Conservation (phyloP, 2,329 filamentous ascomycete genomes). For the Gaeumannomyces sp. region DNA sequence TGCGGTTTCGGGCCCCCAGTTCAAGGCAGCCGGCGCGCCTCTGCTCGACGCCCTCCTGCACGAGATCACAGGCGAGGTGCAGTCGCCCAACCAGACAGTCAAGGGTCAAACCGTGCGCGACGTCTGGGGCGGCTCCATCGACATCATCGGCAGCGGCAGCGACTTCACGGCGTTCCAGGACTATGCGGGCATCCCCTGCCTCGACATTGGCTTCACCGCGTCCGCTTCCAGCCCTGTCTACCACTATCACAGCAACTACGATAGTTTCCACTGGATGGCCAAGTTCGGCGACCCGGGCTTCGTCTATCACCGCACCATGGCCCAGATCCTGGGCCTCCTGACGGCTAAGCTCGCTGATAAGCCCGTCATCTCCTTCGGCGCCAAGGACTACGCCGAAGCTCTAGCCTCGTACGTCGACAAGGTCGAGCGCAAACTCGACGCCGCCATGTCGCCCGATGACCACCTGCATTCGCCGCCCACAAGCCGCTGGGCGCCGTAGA, state of each 20-base stretch:
- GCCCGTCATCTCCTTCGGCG: conserved; percentile 57
- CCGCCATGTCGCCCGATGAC: conserved; percentile 15
- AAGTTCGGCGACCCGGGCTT: conserved; percentile 67
- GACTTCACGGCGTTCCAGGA: conserved; percentile 74
- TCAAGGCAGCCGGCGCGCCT: conserved; percentile 62
- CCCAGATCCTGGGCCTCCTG: conserved; percentile 58
- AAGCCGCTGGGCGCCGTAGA: conserved; percentile 3
- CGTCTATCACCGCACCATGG: conserved; percentile 59
- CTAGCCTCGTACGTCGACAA: conserved; percentile 46
- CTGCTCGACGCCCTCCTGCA: conserved; percentile 68
- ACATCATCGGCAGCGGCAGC: conserved; percentile 64
- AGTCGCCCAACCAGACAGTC: conserved; percentile 68
- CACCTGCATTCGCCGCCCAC: conserved; percentile 7
- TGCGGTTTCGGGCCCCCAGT: conserved; percentile 58
- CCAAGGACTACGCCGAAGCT: conserved; percentile 56
- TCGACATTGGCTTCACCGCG: conserved; percentile 55
- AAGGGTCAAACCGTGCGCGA: conserved; percentile 65
- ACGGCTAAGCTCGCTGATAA: conserved; percentile 56
- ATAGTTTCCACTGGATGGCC: conserved; percentile 85
- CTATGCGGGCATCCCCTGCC: conserved; percentile 58
- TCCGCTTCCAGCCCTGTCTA: conserved; percentile 50
- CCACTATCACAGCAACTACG: conserved; percentile 89
- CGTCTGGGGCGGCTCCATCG: conserved; percentile 55
- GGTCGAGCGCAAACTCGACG: conserved; percentile 43
- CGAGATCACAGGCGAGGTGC: conserved; percentile 57